phyloP scores from a whole-genome alignment of 1,139 yeast species.

The Lizanozyma gosingica region DNA sequence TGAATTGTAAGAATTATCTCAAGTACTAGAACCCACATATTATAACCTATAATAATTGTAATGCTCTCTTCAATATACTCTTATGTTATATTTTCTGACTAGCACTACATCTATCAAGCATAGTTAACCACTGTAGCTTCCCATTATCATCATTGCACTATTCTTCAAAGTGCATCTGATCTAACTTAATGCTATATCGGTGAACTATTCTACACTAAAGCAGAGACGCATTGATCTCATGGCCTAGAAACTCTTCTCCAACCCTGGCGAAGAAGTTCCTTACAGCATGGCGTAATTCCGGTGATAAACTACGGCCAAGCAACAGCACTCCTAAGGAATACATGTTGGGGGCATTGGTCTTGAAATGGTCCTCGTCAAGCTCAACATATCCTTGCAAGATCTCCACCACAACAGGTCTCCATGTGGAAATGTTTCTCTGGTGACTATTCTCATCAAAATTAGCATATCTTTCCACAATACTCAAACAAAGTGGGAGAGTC shows the following conservation, averaged over 20 bases:
- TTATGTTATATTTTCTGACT: no score
- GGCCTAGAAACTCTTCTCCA: slow-evolving; percentile 45
- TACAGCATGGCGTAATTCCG: slow-evolving; percentile 62
- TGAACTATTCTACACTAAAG: no score
- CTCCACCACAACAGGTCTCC: slow-evolving; percentile 90
- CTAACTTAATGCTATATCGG: no score
- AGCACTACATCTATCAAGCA: no score
- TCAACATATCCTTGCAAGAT: slow-evolving; percentile 75
- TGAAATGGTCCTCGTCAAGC: slow-evolving; percentile 70
- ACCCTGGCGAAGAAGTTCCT: slow-evolving; percentile 59
- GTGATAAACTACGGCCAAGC: slow-evolving; percentile 59
- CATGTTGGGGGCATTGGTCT: slow-evolving; percentile 50
- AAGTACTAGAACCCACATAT: no score
- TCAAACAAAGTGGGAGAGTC: slow-evolving; percentile 63
- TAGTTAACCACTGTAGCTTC: no score
- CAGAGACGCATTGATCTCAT: neutral
- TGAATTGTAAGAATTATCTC: no score
- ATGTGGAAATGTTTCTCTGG: slow-evolving; percentile 70
- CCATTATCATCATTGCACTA: no score
- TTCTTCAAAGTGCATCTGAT: no score
- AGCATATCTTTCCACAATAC: slow-evolving; percentile 61
- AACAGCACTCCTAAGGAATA: slow-evolving; percentile 61
- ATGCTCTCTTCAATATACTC: no score
- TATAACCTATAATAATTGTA: no score
- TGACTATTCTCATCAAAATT: slow-evolving; percentile 68